Base-by-base conservation (phyloP, 352 stramenopile species). In the Globisporangium abappressorium region DNA sequence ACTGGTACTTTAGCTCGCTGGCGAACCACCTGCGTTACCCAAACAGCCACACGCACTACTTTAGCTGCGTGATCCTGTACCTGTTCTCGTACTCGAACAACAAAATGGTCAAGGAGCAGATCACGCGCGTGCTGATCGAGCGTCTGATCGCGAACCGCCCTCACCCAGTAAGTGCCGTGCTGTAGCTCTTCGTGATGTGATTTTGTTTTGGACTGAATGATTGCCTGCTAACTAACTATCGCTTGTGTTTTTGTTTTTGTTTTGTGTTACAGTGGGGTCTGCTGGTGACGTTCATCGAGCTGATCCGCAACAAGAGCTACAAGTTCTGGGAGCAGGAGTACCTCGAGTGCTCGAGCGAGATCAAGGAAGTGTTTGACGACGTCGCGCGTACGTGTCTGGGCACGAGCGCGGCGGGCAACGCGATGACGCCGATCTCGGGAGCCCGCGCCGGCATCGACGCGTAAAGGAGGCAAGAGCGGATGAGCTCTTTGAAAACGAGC, bases 221-320 rank as follows among this genome's bases (percentile, higher is more conserved):
- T 20, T 12, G 6, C 15, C 12, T 46, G 14, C 12, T 46, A 7
- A 46, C n/a, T 28, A 26, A 56, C 9, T 3, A 3, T 33, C 24
- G 20, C 20, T 33, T 57, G 24, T 51, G 3, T 58, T 5, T 43
- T 75, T n/a, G n/a, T 22, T 67, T 20, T 71, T 65, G 28, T 74
- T 57, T 46, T 65, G 51, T 62, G 6, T 26, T 74, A 33, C 51
- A 82, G 69, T 99, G 97, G 97, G 97, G 97, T 18, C 77, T 99
- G 56, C 78, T 99, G 9, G 97, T 99, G 65, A 99, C 98, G 12
- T 99, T 99, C 77, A 99, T 99, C 62, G 98, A 99, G 80, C 87
- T 99, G 36, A 99, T 99, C 65, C 98, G 99, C 78, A 99, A 99
- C 84, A 97, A 98, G 69, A 97, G 96, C 70, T 99, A 99, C 86